These are phyloP conservation scores for Fusarium goolgardi DNA, from an alignment of 2,329 filamentous ascomycete species.

Conservation along the genomic window DNA sequence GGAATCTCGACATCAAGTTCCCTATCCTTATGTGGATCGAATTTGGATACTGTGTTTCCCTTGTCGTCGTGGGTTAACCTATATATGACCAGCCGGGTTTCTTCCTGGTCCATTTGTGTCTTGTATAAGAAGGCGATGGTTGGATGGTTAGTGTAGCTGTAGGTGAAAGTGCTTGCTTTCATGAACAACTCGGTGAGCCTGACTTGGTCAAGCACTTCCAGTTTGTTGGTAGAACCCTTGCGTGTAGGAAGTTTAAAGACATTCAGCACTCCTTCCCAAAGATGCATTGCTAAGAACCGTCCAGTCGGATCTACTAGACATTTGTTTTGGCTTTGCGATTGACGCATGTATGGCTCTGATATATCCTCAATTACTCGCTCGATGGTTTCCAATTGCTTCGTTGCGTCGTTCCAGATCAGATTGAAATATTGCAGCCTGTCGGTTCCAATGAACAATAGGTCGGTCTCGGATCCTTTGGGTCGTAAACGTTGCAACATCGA, in stretches of 20 bases:
- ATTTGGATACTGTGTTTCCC: constrained; percentile 63
- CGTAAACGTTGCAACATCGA: constrained; percentile 85
- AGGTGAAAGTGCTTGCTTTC: constrained; percentile 67
- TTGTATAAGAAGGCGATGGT: constrained; percentile 70
- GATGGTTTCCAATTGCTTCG: constrained; percentile 62
- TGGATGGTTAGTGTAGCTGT: constrained; percentile 68
- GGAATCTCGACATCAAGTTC: constrained; percentile 65
- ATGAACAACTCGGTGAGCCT: constrained; percentile 70
- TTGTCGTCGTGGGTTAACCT: constrained; percentile 69
- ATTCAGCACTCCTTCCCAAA: constrained; percentile 70
- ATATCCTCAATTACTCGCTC: constrained; percentile 64
- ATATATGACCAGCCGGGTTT: constrained; percentile 69
- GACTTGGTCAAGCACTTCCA: constrained; percentile 65
- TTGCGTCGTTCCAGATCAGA: constrained; percentile 78
- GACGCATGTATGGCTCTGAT: constrained; percentile 72
- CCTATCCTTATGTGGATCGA: constrained; percentile 66
- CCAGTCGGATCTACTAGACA: constrained; percentile 87
- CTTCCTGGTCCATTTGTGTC: constrained; percentile 61
- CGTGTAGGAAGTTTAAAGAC: constrained; percentile 63
- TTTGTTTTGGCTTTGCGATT: constrained; percentile 84
- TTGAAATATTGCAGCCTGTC: constrained; percentile 93
- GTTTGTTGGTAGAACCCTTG: constrained; percentile 57
- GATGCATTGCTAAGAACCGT: constrained; percentile 66
- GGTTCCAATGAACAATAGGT: constrained; percentile 93
- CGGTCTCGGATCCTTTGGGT: constrained; percentile 77